phyloP scores from a whole-genome alignment of 306 rosid species.

The Hylodesmum podocarpum region DNA sequence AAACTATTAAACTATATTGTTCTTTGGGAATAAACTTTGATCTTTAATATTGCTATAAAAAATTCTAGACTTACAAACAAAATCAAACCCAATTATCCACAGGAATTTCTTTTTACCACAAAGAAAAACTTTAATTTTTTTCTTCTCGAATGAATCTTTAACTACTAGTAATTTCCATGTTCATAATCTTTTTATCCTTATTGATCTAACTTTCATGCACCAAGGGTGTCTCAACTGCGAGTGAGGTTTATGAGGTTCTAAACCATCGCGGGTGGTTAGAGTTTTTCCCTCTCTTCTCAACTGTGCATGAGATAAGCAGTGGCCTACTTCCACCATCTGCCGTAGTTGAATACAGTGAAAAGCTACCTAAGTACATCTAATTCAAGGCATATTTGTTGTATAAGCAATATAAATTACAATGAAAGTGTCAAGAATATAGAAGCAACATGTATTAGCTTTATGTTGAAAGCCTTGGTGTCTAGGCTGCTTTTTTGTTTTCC shows the following conservation, averaged over 20 bases:
- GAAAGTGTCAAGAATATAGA: slow-evolving; percentile 21
- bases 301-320: slow-evolving; percentile 82
- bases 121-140: neutral
- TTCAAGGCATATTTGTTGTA: slow-evolving; percentile 12
- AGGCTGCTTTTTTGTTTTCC: neutral
- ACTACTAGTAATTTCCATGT: neutral
- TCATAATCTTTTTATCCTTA: neutral
- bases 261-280: slow-evolving; percentile 92
- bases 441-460: neutral
- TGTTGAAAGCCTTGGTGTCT: slow-evolving; percentile 10
- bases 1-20: neutral
- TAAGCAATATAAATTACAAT: neutral
- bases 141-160: neutral
- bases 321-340: slow-evolving; percentile 93
- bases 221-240: slow-evolving; percentile 93
- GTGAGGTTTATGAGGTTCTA: slow-evolving; percentile 87
- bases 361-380: slow-evolving; percentile 48
- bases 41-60: neutral
- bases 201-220: slow-evolving; percentile 17
- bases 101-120: neutral
- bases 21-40: neutral
- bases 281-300: slow-evolving; percentile 80
- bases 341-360: slow-evolving; percentile 79
- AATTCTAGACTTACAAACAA: neutral
- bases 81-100: neutral